Evolutionary conservation across 257 asterid species (phyloP), one percentile per base, ranked within the genome.

Genomic region (Primulina tabacum): DNA sequence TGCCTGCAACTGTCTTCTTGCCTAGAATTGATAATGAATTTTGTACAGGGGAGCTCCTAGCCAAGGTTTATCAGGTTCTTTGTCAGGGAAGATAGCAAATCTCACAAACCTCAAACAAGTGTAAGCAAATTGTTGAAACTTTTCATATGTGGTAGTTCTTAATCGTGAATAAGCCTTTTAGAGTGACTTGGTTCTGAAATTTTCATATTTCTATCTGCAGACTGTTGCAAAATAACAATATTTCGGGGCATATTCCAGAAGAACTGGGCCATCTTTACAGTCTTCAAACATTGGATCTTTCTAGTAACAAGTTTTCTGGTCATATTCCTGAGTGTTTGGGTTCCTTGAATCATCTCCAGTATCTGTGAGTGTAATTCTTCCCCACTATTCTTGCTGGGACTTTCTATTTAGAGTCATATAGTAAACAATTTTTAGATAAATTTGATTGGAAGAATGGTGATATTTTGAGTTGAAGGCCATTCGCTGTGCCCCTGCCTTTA

Each of bases 41-140:
- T 17, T 57, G 7, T 68, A 69, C 90, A 93, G 99, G 20, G 97
- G 93, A 79, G 97, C 95, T 76, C 99, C 99, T 59, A 86, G 99
- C 66, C 97, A 94, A 78, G 97, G 95, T 65, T 79, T 94, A 83
- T 90, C 96, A 59, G 99, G 99, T 72, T 77, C 86, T 64, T 58
- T 94, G 70, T 89, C 96, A 74, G 86, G 96, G 85, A 73, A 73
- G 82, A 75, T 87, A 66, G 89, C 96, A 71, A 91, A 91, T 64
- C 99, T 94, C 43, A 89, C 96, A 71, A 94, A 91, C 79, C 96
- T 94, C 73, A 94, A 89, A 76, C 97, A 90, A 89, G 77, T 93
- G 99, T 93, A 82, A 87, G 95, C 8, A 24, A 28, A 18, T 62
- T 34, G 2, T 64, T 64, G 33, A 24, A 11, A 10, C 21, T 37